phyloP scores from a whole-genome alignment of 2,329 filamentous ascomycete species.

The Clonostachys rhizophaga region DNA sequence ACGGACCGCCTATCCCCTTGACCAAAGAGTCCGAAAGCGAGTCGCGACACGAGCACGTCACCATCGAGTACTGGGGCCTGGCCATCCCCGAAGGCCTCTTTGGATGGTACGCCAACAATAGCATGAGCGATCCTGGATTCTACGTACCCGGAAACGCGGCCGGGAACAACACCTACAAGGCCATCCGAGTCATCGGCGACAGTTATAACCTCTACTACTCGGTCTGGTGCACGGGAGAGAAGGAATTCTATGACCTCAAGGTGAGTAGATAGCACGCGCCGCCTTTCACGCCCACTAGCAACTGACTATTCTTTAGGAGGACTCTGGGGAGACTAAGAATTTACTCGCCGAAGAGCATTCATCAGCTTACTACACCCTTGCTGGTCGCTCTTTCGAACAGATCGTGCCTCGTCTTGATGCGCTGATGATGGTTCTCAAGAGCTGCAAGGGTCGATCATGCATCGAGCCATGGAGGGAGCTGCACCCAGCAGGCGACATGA shows the following conservation, averaged over 20 bases:
- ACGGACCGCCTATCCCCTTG: slow-evolving; percentile 39
- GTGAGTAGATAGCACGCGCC: slow-evolving; percentile 9
- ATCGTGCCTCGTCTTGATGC: slow-evolving; percentile 49
- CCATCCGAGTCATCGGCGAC: slow-evolving; percentile 38
- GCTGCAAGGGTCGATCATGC: slow-evolving; percentile 48
- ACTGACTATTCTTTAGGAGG: neutral
- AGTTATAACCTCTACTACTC: slow-evolving; percentile 56
- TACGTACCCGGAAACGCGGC: too few species aligned
- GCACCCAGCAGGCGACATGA: slow-evolving; percentile 47
- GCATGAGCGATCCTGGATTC: neutral
- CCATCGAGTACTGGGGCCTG: slow-evolving; percentile 44
- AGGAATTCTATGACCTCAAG: slow-evolving; percentile 56
- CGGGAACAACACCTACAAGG: slow-evolving; percentile 26
- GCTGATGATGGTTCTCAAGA: slow-evolving; percentile 55
- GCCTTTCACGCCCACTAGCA: neutral
- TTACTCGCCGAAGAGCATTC: slow-evolving; percentile 31
- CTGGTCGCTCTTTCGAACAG: slow-evolving; percentile 22
- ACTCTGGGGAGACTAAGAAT: neutral
- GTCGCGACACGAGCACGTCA: slow-evolving; percentile 38
- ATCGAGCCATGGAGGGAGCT: slow-evolving; percentile 49
- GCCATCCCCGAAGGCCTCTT: slow-evolving; percentile 6
- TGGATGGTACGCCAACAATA: neutral
- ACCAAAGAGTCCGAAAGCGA: neutral
- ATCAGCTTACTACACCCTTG: slow-evolving; percentile 29
- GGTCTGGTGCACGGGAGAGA: slow-evolving; percentile 61